Evolutionary conservation across 805 yeast genomes (phyloP).

Genomic region (Candida glaebosa): DNA sequence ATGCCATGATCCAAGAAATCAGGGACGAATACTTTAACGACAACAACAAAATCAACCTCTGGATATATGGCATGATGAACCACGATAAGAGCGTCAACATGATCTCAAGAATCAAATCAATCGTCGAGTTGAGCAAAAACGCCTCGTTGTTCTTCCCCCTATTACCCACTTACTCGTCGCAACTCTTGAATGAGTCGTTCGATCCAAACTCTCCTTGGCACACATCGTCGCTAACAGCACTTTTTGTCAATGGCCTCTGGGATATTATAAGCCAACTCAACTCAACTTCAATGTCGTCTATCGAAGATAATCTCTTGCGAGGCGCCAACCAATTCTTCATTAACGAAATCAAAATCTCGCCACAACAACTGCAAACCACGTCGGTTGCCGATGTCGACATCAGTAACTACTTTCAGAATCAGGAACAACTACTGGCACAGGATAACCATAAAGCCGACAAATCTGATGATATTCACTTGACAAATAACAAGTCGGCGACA

Average conservation of each 20-base stretch:
- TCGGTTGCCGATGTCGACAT: slow-evolving; percentile 10
- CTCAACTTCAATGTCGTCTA: slow-evolving; percentile 35
- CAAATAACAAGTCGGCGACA: neutral
- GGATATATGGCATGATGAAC: slow-evolving; percentile 29
- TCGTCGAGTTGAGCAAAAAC: slow-evolving; percentile 42
- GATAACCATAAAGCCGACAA: neutral
- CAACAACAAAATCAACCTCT: slow-evolving; percentile 31
- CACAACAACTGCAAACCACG: neutral
- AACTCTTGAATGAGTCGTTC: slow-evolving; percentile 6
- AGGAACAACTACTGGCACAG: neutral
- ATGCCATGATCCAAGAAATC: slow-evolving; percentile 47
- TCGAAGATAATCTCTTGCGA: slow-evolving; percentile 42
- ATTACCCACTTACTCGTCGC: slow-evolving; percentile 14
- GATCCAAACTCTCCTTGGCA: slow-evolving; percentile 19
- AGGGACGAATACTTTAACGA: slow-evolving; percentile 63
- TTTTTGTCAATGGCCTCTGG: slow-evolving; percentile 37
- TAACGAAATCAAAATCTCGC: slow-evolving; percentile 27
- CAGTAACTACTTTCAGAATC: slow-evolving; percentile 8
- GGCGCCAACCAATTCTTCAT: slow-evolving; percentile 49
- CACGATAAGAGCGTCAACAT: slow-evolving; percentile 4
- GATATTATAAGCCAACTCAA: slow-evolving; percentile 33
- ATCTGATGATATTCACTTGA: neutral
- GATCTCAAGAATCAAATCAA: slow-evolving; percentile 44
- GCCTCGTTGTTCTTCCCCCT: slow-evolving; percentile 61
- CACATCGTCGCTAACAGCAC: slow-evolving; percentile 13